Evolutionary conservation across 768 basidiomycete genomes (phyloP).

Genomic region (Leccinellum albellum): DNA sequence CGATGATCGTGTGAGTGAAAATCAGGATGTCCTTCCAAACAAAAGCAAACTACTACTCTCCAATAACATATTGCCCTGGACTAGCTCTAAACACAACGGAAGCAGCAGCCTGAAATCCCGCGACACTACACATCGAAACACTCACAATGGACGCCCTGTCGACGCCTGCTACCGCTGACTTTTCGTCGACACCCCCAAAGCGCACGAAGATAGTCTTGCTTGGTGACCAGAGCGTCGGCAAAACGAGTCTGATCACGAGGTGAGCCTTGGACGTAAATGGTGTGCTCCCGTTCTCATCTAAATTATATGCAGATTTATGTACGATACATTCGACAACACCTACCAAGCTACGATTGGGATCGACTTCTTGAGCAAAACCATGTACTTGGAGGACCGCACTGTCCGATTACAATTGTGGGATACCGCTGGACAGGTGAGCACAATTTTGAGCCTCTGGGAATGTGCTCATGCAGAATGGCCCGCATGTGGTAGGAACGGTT

Average conservation of each 20-base stretch:
- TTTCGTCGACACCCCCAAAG: constrained; percentile 85
- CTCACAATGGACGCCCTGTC: constrained; percentile 47
- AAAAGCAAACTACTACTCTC: constrained; percentile 19
- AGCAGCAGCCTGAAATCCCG: neutral
- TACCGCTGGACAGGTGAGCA: constrained; percentile 85
- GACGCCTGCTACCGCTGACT: constrained; percentile 75
- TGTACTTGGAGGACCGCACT: constrained; percentile 98
- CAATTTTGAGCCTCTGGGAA: neutral
- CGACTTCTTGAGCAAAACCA: constrained; percentile 99
- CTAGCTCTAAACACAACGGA: constrained; percentile 2
- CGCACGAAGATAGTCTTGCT: constrained; percentile 95
- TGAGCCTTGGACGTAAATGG: constrained; percentile 34
- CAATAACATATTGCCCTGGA: constrained; percentile 10
- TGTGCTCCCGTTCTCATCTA: constrained; percentile 3
- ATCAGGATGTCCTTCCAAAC: constrained; percentile 20
- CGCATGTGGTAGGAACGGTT: constrained; percentile 75
- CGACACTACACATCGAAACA: neutral
- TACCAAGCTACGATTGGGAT: constrained; percentile 98
- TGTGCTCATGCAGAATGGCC: constrained; percentile 3
- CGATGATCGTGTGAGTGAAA: neutral
- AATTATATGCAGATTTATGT: constrained; percentile 75
- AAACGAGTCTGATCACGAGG: constrained; percentile 97
- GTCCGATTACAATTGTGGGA: constrained; percentile 98
- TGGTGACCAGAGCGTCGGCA: constrained; percentile 97
- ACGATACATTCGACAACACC: constrained; percentile 99